Percentiles rank a stretch among this genome's conserved stretches.
Conservation (phyloP, 768 basidiomycete genomes). For the Lentinula raphanica region DNA sequence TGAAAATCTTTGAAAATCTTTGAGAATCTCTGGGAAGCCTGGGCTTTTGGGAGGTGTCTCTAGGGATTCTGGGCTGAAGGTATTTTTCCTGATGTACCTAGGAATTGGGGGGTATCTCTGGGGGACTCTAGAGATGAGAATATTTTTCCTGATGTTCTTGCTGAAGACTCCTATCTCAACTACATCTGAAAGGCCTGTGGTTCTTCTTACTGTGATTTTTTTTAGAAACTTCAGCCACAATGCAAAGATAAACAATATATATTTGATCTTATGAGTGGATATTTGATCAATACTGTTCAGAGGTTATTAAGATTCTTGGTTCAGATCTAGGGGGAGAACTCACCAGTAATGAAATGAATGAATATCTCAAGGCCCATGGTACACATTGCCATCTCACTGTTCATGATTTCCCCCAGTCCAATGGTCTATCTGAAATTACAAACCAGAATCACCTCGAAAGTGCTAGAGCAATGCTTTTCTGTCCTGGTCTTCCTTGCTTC, state of each 20-base stretch:
- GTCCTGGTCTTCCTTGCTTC: conserved; percentile 9
- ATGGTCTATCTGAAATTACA: conserved; percentile 24
- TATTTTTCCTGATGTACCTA: no score
- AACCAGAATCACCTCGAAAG: conserved; percentile 20
- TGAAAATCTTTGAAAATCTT: no score
- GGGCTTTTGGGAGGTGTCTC: no score
- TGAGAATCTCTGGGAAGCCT: no score
- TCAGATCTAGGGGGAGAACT: conserved; percentile 26
- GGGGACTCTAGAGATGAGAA: no score
- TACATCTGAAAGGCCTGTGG: conserved; percentile 10
- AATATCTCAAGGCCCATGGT: conserved; percentile 19
- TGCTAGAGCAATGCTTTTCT: conserved; percentile 22
- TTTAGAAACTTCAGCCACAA: background rate
- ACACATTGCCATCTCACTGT: conserved; percentile 26
- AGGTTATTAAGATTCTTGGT: conserved; percentile 9
- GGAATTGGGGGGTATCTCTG: no score
- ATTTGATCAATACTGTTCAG: background rate
- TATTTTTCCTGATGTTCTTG: no score
- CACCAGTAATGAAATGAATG: conserved; percentile 20
- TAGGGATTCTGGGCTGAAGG: no score
- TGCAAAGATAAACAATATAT: background rate
- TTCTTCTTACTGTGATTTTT: background rate
- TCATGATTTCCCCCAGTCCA: conserved; percentile 28
- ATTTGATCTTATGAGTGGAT: background rate
- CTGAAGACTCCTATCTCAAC: background rate